A percentile compares a stretch with the other conserved stretches of the same genome.
Evolutionary conservation across 371 early-diverging fungal genomes (phyloP).

Genomic region (Fennellomyces sp.): DNA sequence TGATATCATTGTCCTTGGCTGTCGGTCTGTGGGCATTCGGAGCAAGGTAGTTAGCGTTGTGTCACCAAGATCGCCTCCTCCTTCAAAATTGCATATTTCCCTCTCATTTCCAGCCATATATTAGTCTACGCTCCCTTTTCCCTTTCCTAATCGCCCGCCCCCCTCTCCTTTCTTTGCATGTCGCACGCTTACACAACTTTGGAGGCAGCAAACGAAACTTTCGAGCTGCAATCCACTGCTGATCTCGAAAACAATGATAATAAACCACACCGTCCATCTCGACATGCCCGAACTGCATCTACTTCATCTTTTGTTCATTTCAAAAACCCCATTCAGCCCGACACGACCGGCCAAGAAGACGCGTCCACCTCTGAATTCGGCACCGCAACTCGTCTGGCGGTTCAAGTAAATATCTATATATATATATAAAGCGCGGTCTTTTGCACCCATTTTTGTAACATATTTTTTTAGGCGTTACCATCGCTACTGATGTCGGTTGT

Average conservation of each 20-base stretch:
- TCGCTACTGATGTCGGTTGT: constrained; percentile 74
- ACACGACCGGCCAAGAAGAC: background rate
- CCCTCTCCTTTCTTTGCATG: background rate
- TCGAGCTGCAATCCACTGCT: background rate
- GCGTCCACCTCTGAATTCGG: constrained; percentile 2
- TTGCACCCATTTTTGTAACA: background rate
- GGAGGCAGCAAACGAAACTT: background rate
- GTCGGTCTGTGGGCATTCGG: constrained; percentile 11
- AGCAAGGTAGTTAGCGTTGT: background rate
- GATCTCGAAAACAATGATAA: background rate
- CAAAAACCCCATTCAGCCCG: constrained; percentile 22
- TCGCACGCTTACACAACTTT: background rate
- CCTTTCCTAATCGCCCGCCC: background rate
- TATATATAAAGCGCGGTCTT: background rate
- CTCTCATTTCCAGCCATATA: background rate
- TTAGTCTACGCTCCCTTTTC: background rate
- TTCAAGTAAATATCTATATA: constrained; percentile 22
- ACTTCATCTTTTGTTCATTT: constrained; percentile 42
- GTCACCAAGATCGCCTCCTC: background rate
- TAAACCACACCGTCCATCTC: background rate
- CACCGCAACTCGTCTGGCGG: constrained; percentile 22
- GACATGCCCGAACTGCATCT: constrained; percentile 7
- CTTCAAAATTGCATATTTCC: too few relatives aligned
- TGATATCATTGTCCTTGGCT: constrained; percentile 18
- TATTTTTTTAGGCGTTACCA: constrained; percentile 66